Evolutionary conservation across 1,284 basidiomycete genomes (phyloP).

Genomic region (Ustilago trichophora): DNA sequence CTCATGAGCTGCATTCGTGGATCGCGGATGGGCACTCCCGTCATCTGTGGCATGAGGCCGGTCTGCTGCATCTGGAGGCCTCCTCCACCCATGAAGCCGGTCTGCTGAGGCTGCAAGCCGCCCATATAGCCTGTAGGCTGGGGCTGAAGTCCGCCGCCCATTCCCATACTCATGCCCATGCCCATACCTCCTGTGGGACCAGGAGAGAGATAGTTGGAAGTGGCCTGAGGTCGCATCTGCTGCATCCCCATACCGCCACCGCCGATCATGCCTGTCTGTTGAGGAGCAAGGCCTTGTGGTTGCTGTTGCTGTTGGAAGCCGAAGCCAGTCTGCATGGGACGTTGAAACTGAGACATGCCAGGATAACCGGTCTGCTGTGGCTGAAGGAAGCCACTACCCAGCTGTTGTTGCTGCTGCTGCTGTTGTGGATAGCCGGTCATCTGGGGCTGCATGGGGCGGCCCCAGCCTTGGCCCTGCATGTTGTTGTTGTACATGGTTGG

Average conservation of each 20-base stretch:
- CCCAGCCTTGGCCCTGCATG: conserved; percentile 57
- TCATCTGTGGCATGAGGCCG: conserved; percentile 64
- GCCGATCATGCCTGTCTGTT: conserved; percentile 41
- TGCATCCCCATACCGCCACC: conserved; percentile 30
- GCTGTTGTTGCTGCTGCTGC: conserved; percentile 47
- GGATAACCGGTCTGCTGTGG: conserved; percentile 54
- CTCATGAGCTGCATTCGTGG: conserved; percentile 66
- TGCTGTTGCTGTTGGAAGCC: conserved; percentile 33
- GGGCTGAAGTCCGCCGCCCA: conserved; percentile 37
- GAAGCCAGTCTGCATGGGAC: conserved; percentile 51
- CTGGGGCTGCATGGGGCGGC: conserved; percentile 48
- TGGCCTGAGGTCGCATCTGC: not conserved
- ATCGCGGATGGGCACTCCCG: conserved; percentile 62
- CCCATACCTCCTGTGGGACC: conserved; percentile 13
- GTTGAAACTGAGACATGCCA: conserved; percentile 48
- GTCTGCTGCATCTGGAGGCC: conserved; percentile 58
- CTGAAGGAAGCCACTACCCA: conserved; percentile 46
- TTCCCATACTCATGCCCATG: conserved; percentile 27
- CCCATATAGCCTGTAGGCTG: conserved; percentile 56
- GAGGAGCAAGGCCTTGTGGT: conserved; percentile 32
- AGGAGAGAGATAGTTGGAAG: conserved; percentile 5
- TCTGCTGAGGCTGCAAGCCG: conserved; percentile 54
- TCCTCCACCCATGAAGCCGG: conserved; percentile 47
- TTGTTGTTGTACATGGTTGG: conserved; percentile 56
- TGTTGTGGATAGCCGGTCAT: conserved; percentile 55